Base-by-base conservation (phyloP, 2,329 filamentous ascomycete genomes). In the Talaromyces albobiverticillius region DNA sequence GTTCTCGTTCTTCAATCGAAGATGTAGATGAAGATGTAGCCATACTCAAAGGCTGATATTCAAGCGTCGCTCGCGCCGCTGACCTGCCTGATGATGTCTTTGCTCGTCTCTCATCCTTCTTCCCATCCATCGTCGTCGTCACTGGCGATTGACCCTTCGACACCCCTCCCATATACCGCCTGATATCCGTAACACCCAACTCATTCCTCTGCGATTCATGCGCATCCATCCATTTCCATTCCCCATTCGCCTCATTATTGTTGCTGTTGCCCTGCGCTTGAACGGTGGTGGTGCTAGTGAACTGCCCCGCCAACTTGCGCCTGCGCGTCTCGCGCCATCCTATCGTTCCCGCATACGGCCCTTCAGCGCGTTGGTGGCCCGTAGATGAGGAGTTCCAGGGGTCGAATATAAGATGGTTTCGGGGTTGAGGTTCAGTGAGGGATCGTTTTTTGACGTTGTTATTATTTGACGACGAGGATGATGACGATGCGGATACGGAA, bases 291-390 rank as follows among this genome's bases (percentile, higher is more conserved):
- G 14, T 34, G 11, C 11, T 14, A 14, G 8, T 73, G 68, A 89
- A 89, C 68, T 95, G 90, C 63, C 79, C 77, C 45, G 80, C 78
- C 36, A 95, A 77, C 72, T 93, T 94, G 51, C 78, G 71, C 42
- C 79, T 82, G 40, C 89, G 82, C 13, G 84, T 87, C 48, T 84
- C 78, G 22, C 89, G 84, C 90, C 90, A 95, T 65, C 82, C 80
- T 60, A 76, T 84, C 61, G 78, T 81, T 22, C 81, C 80, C 2
- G 82, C 81, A 1, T 87, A 78, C 3, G 76, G 73, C 56, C 83
- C 85, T 56, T 93, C 88, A 40, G 88, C 83, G 38, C 84, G 81
- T 71, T 95, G 91, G 68, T 96, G 90, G 43, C 89, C 89, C 1
- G 87, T 86, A 5, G 86, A 84, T 11, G 84, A 83, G 13, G 85